Conservation (phyloP, 169 alveolate species). For the Cryptosporidium bovis region DNA sequence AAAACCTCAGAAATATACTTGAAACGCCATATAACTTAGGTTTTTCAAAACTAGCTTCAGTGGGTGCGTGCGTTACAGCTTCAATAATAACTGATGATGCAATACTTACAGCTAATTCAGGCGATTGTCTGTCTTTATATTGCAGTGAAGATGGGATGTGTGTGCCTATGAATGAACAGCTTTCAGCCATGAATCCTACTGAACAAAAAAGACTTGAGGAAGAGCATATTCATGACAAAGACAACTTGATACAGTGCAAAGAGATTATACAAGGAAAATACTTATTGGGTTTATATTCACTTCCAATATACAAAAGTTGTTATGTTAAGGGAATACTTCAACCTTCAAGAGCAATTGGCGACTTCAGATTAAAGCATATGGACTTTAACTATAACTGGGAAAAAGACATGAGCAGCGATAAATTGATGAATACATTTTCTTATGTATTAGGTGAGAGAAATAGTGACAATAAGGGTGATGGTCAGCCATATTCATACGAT, state of each 20-base stretch:
- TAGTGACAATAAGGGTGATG: slow-evolving; percentile 8
- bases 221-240: slow-evolving; percentile 46
- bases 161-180: slow-evolving; percentile 70
- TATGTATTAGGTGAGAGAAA: background rate
- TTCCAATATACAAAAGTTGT: slow-evolving; percentile 43
- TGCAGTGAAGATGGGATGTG: slow-evolving; percentile 53
- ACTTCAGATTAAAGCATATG: slow-evolving; percentile 61
- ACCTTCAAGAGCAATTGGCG: slow-evolving; percentile 75
- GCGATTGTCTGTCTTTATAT: slow-evolving; percentile 51
- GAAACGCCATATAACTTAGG: slow-evolving; percentile 59
- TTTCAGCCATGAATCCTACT: slow-evolving; percentile 68
- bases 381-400: slow-evolving; percentile 75
- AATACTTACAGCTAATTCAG: slow-evolving; percentile 64
- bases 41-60: slow-evolving; percentile 57
- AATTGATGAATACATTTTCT: slow-evolving; percentile 34
- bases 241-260: slow-evolving; percentile 45
- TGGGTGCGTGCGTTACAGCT: slow-evolving; percentile 59
- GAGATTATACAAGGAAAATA: slow-evolving; percentile 22
- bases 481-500: slow-evolving; percentile 49
- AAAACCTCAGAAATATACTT: slow-evolving; percentile 27
- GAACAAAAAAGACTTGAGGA: slow-evolving; percentile 70
- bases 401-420: slow-evolving; percentile 46
- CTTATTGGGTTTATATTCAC: slow-evolving; percentile 23
- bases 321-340: slow-evolving; percentile 65
- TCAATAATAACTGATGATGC: slow-evolving; percentile 58